These are phyloP conservation scores for Nakazawaea wickerhamii DNA, from an alignment of 805 yeast genomes.

Conservation along the genomic window DNA sequence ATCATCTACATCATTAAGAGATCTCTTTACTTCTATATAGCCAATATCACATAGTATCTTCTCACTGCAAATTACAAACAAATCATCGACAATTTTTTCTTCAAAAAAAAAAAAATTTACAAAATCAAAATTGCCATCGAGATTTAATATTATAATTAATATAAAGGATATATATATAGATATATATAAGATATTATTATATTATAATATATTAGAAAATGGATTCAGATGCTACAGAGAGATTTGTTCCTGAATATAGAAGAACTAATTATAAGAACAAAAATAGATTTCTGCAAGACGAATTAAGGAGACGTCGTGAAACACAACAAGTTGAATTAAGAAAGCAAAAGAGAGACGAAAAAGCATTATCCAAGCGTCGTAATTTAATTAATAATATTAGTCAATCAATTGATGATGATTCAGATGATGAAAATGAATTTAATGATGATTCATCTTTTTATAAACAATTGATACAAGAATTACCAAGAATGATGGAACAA, in stretches of 20 bases:
- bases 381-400: conserved; percentile 46
- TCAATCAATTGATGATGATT: conserved; percentile 39
- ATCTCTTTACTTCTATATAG: too few relatives aligned
- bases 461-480: conserved; percentile 52
- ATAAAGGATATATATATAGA: too few relatives aligned
- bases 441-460: conserved; percentile 39
- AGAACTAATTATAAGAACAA: conserved; percentile 94
- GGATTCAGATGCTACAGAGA: conserved; percentile 72
- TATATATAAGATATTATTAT: too few relatives aligned
- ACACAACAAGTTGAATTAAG: conserved; percentile 94
- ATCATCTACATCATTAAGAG: neutral
- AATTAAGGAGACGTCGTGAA: conserved; percentile 95
- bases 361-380: conserved; percentile 84
- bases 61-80: neutral
- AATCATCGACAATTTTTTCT: neutral
- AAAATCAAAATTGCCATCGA: conserved; percentile 14
- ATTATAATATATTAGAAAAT: conserved; percentile 28
- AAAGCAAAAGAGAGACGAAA: conserved; percentile 93
- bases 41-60: neutral
- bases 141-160: too few relatives aligned
- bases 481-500: conserved; percentile 82
- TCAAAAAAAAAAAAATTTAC: neutral
- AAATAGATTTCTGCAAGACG: conserved; percentile 90
- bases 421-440: conserved; percentile 48
- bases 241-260: conserved; percentile 96